Evolutionary conservation across 768 basidiomycete species (phyloP).

Genomic region (Gelatoporia subvermispora): DNA sequence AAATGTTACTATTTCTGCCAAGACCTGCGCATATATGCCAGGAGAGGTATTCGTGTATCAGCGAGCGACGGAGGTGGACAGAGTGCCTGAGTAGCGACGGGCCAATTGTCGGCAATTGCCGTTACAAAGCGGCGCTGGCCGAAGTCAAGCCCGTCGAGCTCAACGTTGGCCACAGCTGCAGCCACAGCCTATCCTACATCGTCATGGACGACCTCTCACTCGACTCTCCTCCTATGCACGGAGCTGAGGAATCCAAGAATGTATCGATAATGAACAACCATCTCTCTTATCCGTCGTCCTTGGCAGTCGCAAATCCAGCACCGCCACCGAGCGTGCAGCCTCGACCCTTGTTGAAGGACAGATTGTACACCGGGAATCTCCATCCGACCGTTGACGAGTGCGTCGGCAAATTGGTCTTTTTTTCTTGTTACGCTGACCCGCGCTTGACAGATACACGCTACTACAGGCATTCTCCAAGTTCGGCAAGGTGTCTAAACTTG

Average conservation of each 20-base stretch:
- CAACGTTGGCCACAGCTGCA: too few relatives aligned
- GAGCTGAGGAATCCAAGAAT: neutral
- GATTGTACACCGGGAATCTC: constrained; percentile 88
- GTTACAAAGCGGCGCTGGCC: too few relatives aligned
- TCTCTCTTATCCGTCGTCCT: constrained; percentile 23
- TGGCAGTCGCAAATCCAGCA: constrained; percentile 9
- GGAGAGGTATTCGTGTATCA: too few relatives aligned
- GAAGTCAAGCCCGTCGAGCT: too few relatives aligned
- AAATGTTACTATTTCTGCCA: too few relatives aligned
- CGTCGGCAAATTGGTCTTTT: constrained; percentile 4
- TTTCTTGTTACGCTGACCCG: too few relatives aligned
- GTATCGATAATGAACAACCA: constrained; percentile 8
- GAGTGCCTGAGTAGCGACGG: too few relatives aligned
- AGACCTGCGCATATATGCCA: too few relatives aligned
- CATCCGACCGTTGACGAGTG: constrained; percentile 86
- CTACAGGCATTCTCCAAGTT: constrained; percentile 88
- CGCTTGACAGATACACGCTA: constrained; percentile 83
- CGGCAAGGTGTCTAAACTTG: constrained; percentile 88
- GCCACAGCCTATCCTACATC: too few relatives aligned
- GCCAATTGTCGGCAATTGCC: too few relatives aligned
- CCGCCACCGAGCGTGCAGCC: constrained; percentile 14
- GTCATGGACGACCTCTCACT: too few relatives aligned
- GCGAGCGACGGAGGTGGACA: too few relatives aligned
- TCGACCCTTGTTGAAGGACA: constrained; percentile 48
- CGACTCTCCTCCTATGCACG: neutral